Evolutionary conservation across 2,329 filamentous ascomycete species (phyloP), one percentile per base, ranked within the genome.

Genomic region (Aureobasidium uvarum): DNA sequence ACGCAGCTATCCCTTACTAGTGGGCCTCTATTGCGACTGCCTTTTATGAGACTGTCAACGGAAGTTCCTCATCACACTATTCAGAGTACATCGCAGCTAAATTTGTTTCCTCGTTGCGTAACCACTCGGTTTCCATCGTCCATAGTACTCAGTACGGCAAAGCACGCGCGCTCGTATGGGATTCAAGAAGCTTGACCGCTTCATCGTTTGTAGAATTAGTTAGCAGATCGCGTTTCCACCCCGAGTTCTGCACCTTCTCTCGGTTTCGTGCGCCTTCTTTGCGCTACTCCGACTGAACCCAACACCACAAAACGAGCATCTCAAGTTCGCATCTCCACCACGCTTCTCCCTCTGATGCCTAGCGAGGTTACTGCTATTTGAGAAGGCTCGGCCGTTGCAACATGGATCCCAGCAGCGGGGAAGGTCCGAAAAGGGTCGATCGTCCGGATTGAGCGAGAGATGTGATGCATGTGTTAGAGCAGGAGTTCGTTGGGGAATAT

Each of bases 271-370:
- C 13, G 20, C 36, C 3, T 55, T 25, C 5, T 36, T 55, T 23
- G 52, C 52, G 13, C 20, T 41, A 55, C 36, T 28, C 23, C 36
- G 52, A 55, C 36, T 55, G 11, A 55, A 55, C 2, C 14, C 36
- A 41, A 25, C 23, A 55, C 52, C 52, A 41, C 52, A 55, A 18
- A 55, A n/a, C 5, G 52, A 55, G 28, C 52, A 55, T 5, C n/a
- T 41, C 20, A 55, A 7, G 2, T 41, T 28, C 11, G 52, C 3
- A 11, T 7, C 8, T 1, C 5, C 20, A 11, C 36, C n/a, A 10
- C 52, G 20, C 52, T 59, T 59, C 55, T 59, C 55, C 33, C 55
- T 25, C 18, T 59, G 55, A 59, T 59, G 55, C 20, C 55, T 59
- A 11, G 25, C 55, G 13, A 59, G 39, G 20, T 59, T 46, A n/a